Evolutionary conservation across 768 basidiomycete genomes (phyloP).

Genomic region (Calocybe indica): DNA sequence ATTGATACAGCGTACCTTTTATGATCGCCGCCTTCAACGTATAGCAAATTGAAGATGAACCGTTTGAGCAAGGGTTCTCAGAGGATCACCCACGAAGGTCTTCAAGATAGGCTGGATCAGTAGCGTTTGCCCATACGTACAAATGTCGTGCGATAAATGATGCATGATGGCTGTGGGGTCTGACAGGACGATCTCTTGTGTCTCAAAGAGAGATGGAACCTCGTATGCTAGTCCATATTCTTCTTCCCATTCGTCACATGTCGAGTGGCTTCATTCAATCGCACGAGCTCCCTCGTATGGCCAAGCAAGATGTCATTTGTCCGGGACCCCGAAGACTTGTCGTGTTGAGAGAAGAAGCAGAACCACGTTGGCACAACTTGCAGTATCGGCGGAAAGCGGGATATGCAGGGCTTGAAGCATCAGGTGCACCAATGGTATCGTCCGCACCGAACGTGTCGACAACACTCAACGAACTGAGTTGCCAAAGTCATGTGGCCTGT

Average conservation of each 20-base stretch:
- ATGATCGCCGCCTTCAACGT: constrained; percentile 40
- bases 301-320: too few relatives aligned
- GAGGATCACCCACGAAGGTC: constrained; percentile 31
- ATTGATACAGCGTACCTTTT: constrained; percentile 23
- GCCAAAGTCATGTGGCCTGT: too few relatives aligned
- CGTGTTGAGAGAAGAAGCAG: too few relatives aligned
- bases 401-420: too few relatives aligned
- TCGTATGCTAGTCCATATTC: constrained; percentile 42
- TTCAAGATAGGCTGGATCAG: constrained; percentile 15
- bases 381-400: too few relatives aligned
- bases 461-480: too few relatives aligned
- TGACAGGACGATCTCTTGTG: constrained; percentile 27
- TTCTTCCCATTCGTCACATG: constrained; percentile 38
- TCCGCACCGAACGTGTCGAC: too few relatives aligned
- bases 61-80: constrained; percentile 10
- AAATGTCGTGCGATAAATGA: constrained; percentile 44
- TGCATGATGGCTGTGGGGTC: constrained; percentile 51
- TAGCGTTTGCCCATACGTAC: constrained; percentile 34
- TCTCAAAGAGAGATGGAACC: constrained; percentile 30
- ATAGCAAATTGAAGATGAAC: constrained; percentile 21
- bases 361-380: too few relatives aligned
- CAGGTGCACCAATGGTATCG: too few relatives aligned
- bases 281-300: too few relatives aligned
- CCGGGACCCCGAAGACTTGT: too few relatives aligned
- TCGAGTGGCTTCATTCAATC: too few relatives aligned